Percentiles rank a stretch among this genome's conserved stretches.
Evolutionary conservation across 306 rosid species (phyloP).

Genomic region (Quercus glauca): DNA sequence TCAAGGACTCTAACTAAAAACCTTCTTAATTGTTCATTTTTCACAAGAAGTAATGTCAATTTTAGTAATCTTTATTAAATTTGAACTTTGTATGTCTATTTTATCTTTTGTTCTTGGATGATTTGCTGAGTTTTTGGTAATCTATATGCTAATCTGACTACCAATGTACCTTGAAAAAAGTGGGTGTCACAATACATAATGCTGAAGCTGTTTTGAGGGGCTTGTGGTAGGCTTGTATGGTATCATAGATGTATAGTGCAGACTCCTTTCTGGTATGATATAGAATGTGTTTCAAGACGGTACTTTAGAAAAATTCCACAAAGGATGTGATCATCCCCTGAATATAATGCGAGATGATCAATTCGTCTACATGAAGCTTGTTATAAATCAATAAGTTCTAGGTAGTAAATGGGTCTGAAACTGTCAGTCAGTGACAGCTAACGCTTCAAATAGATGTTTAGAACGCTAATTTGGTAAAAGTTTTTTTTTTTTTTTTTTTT

Average conservation of each 20-base stretch:
- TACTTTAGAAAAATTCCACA: background rate
- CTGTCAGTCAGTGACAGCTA: background rate
- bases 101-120: background rate
- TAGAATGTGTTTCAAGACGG: background rate
- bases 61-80: background rate
- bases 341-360: background rate
- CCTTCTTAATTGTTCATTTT: background rate
- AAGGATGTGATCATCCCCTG: background rate
- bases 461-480: background rate
- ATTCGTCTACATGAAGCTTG: background rate
- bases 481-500: background rate
- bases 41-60: background rate
- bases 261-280: background rate
- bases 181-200: background rate
- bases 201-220: background rate
- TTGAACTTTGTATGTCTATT: background rate
- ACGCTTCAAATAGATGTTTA: background rate
- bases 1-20: background rate
- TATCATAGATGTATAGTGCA: background rate
- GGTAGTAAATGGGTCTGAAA: background rate
- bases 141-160: background rate
- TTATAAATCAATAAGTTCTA: background rate
- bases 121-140: background rate
- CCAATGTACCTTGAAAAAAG: background rate
- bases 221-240: background rate